Conservation (phyloP, 1,284 basidiomycete genomes). For the Puccinia hordei region DNA sequence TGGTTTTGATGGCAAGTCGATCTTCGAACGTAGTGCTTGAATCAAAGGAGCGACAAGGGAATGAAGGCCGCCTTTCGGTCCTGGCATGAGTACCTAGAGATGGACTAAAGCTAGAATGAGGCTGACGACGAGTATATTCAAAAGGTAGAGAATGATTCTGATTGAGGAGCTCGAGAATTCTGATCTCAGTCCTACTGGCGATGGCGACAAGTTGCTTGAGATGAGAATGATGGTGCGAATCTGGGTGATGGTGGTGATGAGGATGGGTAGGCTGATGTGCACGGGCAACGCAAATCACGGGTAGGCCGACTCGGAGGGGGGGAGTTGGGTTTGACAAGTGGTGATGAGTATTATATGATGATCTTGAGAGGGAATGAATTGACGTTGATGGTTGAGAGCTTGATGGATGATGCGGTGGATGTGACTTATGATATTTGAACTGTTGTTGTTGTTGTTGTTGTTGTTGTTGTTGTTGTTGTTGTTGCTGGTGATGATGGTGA, state of each 20-base stretch:
- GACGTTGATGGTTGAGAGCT: conserved; percentile 32
- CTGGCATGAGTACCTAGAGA: conserved; percentile 1
- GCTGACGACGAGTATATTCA: background rate
- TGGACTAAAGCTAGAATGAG: conserved; percentile 7
- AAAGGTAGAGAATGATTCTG: conserved; percentile 8
- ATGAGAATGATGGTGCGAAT: conserved; percentile 11
- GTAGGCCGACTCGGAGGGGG: conserved; percentile 30
- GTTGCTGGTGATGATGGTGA: background rate
- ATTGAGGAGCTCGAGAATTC: conserved; percentile 33
- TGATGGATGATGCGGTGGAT: conserved; percentile 26
- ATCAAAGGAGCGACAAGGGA: conserved; percentile 3
- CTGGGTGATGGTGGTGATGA: conserved; percentile 16
- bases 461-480: conserved; percentile 20
- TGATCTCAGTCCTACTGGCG: conserved; percentile 39
- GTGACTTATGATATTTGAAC: conserved; percentile 15
- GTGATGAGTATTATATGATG: conserved; percentile 32
- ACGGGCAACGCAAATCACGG: conserved; percentile 28
- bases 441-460: too few relatives aligned
- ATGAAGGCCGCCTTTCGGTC: background rate
- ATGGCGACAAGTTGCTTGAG: conserved; percentile 24
- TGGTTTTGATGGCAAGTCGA: conserved; percentile 28
- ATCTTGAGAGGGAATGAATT: conserved; percentile 20
- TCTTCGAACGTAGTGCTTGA: conserved; percentile 33
- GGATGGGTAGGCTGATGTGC: conserved; percentile 7
- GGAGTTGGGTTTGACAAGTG: conserved; percentile 35